Evolutionary conservation across 192 early-diverging fungal genomes (phyloP).

Genomic region (Radiomyces spectabilis): DNA sequence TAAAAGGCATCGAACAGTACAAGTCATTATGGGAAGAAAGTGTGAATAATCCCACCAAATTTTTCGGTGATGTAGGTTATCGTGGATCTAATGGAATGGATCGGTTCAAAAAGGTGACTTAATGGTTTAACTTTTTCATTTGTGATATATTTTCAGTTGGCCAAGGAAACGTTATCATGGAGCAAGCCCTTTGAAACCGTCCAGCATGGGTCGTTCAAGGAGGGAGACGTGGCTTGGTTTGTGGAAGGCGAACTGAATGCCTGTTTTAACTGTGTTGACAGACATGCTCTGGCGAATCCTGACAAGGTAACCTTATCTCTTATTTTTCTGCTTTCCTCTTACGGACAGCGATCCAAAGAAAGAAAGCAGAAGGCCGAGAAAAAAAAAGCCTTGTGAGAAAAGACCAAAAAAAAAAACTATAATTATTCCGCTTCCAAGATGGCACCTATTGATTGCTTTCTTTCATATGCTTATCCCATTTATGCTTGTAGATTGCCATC

Average conservation of each 20-base stretch:
- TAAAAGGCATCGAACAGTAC: conserved; percentile 74
- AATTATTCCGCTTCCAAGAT: no score
- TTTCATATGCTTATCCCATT: background rate
- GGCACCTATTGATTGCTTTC: no score
- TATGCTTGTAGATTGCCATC: conserved; percentile 57
- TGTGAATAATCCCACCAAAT: conserved; percentile 69
- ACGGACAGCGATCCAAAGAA: no score
- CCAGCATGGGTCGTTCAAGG: conserved; percentile 60
- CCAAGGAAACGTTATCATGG: conserved; percentile 75
- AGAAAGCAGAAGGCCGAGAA: no score
- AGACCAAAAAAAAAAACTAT: no score
- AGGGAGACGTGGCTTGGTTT: conserved; percentile 93
- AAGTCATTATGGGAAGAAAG: conserved; percentile 71
- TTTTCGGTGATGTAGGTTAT: conserved; percentile 69
- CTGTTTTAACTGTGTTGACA: conserved; percentile 92
- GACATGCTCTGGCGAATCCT: conserved; percentile 74
- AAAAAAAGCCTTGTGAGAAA: no score
- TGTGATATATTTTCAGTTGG: conserved; percentile 45
- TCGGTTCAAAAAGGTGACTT: background rate
- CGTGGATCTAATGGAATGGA: background rate
- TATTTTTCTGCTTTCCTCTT: no score
- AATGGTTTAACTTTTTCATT: background rate
- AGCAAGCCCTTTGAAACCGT: conserved; percentile 69
- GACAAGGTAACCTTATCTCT: conserved; percentile 50
- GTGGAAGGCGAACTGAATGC: conserved; percentile 84